These are phyloP conservation scores for Calonectria pseudoreteaudii DNA, from an alignment of 2,329 filamentous ascomycete genomes.

Conservation along the genomic window DNA sequence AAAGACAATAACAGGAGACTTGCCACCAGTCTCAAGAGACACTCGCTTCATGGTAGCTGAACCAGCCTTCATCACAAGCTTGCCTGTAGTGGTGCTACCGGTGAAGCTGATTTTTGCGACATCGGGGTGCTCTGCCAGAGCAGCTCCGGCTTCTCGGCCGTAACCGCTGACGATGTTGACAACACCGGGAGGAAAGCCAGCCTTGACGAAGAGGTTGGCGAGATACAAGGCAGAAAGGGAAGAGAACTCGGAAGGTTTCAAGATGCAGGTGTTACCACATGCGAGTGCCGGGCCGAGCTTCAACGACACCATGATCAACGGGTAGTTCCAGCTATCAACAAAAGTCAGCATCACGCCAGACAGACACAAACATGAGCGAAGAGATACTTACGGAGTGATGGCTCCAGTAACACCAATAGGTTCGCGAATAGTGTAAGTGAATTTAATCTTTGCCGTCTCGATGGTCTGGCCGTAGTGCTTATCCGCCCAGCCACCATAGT, in stretches of 20 bases:
- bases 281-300: conserved; percentile 76
- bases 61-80: conserved; percentile 76
- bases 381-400: conserved; percentile 65
- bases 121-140: conserved; percentile 70
- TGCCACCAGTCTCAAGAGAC: conserved; percentile 69
- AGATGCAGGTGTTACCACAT: conserved; percentile 68
- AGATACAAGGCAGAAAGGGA: conserved; percentile 70
- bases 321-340: conserved; percentile 31
- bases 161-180: conserved; percentile 77
- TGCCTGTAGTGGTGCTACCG: conserved; percentile 74
- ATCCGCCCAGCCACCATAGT: conserved; percentile 78
- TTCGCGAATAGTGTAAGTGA: conserved; percentile 76
- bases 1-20: conserved; percentile 68
- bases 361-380: not conserved
- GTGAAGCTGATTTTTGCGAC: conserved; percentile 80
- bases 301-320: conserved; percentile 66
- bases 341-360: not conserved
- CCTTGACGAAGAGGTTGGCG: conserved; percentile 72
- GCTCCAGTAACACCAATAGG: conserved; percentile 76
- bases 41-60: conserved; percentile 69
- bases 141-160: conserved; percentile 71
- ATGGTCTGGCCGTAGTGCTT: conserved; percentile 78
- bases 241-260: conserved; percentile 71
- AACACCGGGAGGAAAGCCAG: conserved; percentile 79
- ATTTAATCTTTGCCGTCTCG: conserved; percentile 70